Conservation (phyloP, 1,139 yeast genomes). For the Petasospora rhodanensis region DNA sequence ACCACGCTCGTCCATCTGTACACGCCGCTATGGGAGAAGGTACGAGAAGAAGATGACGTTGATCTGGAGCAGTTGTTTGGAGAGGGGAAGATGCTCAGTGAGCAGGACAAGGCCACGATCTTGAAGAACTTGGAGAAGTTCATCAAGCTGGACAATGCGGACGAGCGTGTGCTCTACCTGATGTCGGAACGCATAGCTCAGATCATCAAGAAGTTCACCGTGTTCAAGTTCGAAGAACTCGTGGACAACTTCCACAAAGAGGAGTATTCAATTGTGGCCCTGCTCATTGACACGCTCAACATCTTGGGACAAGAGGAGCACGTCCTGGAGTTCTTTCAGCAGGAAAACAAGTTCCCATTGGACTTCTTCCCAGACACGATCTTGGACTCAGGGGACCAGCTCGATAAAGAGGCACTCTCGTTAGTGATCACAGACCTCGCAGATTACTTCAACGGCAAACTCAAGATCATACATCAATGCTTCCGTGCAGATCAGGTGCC, state of each 20-base stretch:
- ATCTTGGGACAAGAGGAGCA: conserved; percentile 36
- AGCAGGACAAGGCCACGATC: conserved; percentile 23
- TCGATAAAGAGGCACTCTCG: conserved; percentile 27
- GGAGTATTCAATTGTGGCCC: conserved; percentile 39
- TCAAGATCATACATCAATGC: conserved; percentile 30
- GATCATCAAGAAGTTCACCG: conserved; percentile 16
- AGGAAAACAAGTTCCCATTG: conserved; percentile 39
- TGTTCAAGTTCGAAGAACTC: conserved; percentile 42
- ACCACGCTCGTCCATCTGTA: conserved; percentile 6
- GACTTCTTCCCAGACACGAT: conserved; percentile 30
- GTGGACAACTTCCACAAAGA: conserved; percentile 54
- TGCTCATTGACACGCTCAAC: conserved; percentile 35
- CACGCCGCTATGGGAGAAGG: conserved; percentile 8
- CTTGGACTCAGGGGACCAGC: conserved; percentile 27
- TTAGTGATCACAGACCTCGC: conserved; percentile 24
- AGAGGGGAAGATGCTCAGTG: conserved; percentile 11
- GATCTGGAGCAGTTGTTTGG: too few species aligned
- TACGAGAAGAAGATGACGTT: too few species aligned
- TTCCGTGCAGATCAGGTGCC: conserved; percentile 32
- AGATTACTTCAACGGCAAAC: conserved; percentile 29
- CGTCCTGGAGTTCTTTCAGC: conserved; percentile 43
- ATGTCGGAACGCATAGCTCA: too few species aligned
- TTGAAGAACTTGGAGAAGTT: conserved; percentile 17
- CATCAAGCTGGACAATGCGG: conserved; percentile 20
- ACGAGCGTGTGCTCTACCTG: too few species aligned